Evolutionary conservation across 1,139 yeast species (phyloP).

Genomic region (Torulaspora globosa): DNA sequence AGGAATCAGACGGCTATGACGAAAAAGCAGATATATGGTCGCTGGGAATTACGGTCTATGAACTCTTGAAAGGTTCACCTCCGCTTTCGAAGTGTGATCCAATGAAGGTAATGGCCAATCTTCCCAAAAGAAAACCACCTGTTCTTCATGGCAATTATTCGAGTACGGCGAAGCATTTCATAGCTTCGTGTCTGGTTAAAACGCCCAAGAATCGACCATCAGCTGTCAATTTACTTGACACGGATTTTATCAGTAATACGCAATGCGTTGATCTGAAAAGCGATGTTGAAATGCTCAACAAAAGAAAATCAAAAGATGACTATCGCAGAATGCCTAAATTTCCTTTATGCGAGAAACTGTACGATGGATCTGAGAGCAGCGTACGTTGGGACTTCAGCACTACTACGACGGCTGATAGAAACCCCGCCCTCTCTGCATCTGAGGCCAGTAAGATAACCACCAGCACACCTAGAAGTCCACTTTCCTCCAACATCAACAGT

Average conservation of each 20-base stretch:
- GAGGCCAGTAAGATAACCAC: constrained; percentile 9
- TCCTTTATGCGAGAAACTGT: constrained; percentile 32
- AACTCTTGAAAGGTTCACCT: constrained; percentile 66
- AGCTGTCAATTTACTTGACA: constrained; percentile 45
- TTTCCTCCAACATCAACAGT: constrained; percentile 17
- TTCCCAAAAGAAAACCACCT: constrained; percentile 71
- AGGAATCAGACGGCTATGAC: constrained; percentile 52
- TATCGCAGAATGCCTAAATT: constrained; percentile 33
- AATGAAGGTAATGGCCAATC: constrained; percentile 65
- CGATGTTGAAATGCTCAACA: constrained; percentile 35
- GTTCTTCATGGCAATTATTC: constrained; percentile 44
- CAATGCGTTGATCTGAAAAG: constrained; percentile 21
- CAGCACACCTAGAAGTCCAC: constrained; percentile 14
- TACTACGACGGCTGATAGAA: constrained; percentile 4
- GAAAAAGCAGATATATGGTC: constrained; percentile 90
- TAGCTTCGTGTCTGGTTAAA: constrained; percentile 54
- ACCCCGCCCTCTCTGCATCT: constrained; percentile 9
- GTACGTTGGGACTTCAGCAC: constrained; percentile 28
- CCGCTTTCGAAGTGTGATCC: constrained; percentile 70
- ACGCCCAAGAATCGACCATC: constrained; percentile 53
- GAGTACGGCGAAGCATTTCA: constrained; percentile 55
- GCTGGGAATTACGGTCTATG: constrained; percentile 76
- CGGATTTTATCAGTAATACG: constrained; percentile 42
- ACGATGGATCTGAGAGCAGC: constrained; percentile 19
- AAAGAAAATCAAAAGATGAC: constrained; percentile 24